Percentiles rank a stretch among this genome's conserved stretches.
These are phyloP conservation scores for Auricularia sp. DNA, from an alignment of 768 basidiomycete species.

Conservation along the genomic window DNA sequence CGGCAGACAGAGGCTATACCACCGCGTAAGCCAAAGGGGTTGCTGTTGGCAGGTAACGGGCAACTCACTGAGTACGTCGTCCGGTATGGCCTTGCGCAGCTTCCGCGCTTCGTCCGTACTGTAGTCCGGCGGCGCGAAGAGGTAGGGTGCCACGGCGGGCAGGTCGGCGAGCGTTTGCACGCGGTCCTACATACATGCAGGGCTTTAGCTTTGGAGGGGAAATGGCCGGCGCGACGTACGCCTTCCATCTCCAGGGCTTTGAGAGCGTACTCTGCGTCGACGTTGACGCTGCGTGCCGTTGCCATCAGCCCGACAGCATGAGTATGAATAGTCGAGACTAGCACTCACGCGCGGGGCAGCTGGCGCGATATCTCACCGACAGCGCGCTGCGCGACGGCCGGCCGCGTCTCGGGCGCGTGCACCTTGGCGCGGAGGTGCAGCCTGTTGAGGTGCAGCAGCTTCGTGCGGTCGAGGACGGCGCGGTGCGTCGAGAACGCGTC, in stretches of 20 bases:
- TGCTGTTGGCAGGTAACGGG: constrained; percentile 7
- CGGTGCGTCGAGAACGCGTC: constrained; percentile 70
- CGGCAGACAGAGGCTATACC: constrained; percentile 8
- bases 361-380: constrained; percentile 41
- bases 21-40: constrained; percentile 2
- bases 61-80: constrained; percentile 38
- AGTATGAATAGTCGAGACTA: background rate
- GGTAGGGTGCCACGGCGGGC: constrained; percentile 55
- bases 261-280: constrained; percentile 22
- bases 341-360: constrained; percentile 49
- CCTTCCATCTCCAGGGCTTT: constrained; percentile 39
- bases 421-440: constrained; percentile 60
- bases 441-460: constrained; percentile 84
- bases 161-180: constrained; percentile 64
- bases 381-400: constrained; percentile 44
- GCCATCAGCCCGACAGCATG: background rate
- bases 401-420: constrained; percentile 39
- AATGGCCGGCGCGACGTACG: constrained; percentile 41
- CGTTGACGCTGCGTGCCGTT: background rate
- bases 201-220: background rate
- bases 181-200: constrained; percentile 41
- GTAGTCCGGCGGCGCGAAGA: constrained; percentile 67
- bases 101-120: constrained; percentile 40
- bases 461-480: constrained; percentile 66
- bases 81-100: constrained; percentile 38